Evolutionary conservation across 2,329 filamentous ascomycete species (phyloP), one percentile per base, ranked within the genome.

Genomic region (Venturia nashicola): DNA sequence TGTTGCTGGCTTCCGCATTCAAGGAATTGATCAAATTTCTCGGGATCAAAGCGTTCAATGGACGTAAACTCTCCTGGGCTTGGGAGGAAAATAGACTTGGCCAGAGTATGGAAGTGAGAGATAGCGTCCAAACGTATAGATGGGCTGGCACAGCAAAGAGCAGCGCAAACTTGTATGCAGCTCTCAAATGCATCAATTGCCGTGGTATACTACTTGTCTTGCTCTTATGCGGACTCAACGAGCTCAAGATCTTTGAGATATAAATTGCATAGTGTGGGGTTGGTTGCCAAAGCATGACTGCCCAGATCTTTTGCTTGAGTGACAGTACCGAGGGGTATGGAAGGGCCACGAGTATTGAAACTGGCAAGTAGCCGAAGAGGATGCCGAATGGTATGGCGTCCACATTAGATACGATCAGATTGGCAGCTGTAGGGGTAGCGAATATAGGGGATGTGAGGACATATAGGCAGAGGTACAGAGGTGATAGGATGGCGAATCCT

Each of bases 161-260:
- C 32, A 63, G 39, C 3, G 32, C 61, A 43, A 59, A 63, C 27
- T 63, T 63, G 51, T 63, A 63, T 12, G 46, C 61, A 11, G 43
- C 46, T 27, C 61, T 46, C 43, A 63, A 40, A 8, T 57, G 43
- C 36, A 51, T 20, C 11, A 63, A 16, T 11, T 63, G 61, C 59
- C 39, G 12, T n/a, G 27, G 23, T 7, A 55, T 27, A 46, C 46
- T 54, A 27, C 40, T 55, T 20, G 36, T 63, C 20, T 46, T 55
- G 8, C 18, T 18, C 34, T 62, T 62, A 23, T 46, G 61, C 9
- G 46, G 61, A 23, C 43, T 59, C 12, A 42, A 6, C 4, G 61
- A 55, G 42, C 23, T 51, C 51, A 63, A 32, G 3, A 51, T 51
- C 20, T 59, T 57, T 9, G n/a, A 12, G 18, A 63, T 57, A 36